A percentile compares a stretch with the other conserved stretches of the same genome.
Evolutionary conservation across 2,329 filamentous ascomycete genomes (phyloP).

Genomic region (Passalora sequoiae): DNA sequence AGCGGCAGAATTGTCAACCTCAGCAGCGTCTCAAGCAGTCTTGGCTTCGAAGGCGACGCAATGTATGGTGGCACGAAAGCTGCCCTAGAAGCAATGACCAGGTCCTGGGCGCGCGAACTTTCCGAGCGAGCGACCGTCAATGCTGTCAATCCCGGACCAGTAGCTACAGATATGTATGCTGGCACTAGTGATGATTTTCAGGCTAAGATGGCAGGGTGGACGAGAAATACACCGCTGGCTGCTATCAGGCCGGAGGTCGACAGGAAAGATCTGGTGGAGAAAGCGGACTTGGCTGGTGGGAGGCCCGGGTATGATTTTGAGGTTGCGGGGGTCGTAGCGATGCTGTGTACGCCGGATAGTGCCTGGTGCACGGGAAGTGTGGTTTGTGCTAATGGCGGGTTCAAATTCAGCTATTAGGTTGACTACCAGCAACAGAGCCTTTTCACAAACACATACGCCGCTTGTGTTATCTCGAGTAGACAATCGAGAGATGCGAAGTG

Average conservation of each 20-base stretch:
- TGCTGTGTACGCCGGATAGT: conserved; percentile 68
- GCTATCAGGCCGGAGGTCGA: conserved; percentile 58
- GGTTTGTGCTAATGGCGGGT: conserved; percentile 74
- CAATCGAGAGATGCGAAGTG: no score
- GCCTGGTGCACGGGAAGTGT: conserved; percentile 73
- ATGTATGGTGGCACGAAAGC: conserved; percentile 64
- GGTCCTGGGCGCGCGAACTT: conserved; percentile 61
- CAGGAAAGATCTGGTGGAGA: conserved; percentile 49
- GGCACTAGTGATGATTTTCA: conserved; percentile 54
- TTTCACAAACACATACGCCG: no score
- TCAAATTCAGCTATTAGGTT: conserved; percentile 52
- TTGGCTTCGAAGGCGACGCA: conserved; percentile 55
- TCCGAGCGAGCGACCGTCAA: conserved; percentile 60
- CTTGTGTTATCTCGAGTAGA: no score
- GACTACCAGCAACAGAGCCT: no score
- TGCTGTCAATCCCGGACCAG: conserved; percentile 55
- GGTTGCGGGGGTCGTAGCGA: conserved; percentile 69
- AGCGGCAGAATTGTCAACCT: conserved; percentile 61
- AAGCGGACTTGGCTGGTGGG: conserved; percentile 46
- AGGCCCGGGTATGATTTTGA: conserved; percentile 62
- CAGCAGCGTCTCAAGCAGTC: conserved; percentile 52
- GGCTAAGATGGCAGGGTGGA: conserved; percentile 54
- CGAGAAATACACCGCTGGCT: conserved; percentile 61
- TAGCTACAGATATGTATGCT: conserved; percentile 60
- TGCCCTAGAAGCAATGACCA: conserved; percentile 63